Conservation (phyloP, 768 basidiomycete genomes). For the Boletales sp. region DNA sequence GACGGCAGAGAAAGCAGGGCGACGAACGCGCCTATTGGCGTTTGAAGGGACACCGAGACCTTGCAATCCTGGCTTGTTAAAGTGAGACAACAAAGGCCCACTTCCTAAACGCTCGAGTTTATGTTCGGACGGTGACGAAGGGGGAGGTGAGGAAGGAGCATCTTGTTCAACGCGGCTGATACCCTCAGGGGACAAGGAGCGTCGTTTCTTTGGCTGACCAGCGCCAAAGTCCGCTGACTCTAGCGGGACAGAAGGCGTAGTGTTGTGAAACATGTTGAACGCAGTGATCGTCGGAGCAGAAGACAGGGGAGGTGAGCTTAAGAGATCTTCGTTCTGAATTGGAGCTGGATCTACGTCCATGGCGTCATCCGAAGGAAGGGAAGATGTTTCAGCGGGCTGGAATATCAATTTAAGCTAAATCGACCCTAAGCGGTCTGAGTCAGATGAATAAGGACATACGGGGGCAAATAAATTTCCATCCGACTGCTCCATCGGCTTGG, state of each 20-base stretch:
- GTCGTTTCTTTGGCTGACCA: conserved; percentile 50
- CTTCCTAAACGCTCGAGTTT: conserved; percentile 44
- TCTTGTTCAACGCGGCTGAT: conserved; percentile 37
- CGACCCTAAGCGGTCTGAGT: neutral
- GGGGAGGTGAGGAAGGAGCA: conserved; percentile 46
- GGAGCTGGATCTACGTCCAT: conserved; percentile 77
- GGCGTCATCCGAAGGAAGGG: conserved; percentile 54
- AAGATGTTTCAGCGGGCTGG: conserved; percentile 36
- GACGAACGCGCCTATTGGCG: conserved; percentile 56
- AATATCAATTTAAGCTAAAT: conserved; percentile 10
- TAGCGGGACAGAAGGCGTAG: conserved; percentile 46
- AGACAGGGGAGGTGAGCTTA: conserved; percentile 41
- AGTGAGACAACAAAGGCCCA: conserved; percentile 31
- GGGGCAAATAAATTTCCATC: conserved; percentile 28
- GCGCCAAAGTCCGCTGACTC: conserved; percentile 40
- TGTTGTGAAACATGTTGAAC: conserved; percentile 64
- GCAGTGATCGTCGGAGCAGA: conserved; percentile 49
- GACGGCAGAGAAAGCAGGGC: conserved; percentile 66
- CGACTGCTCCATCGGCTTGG: conserved; percentile 22
- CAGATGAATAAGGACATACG: conserved; percentile 17
- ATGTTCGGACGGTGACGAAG: conserved; percentile 45
- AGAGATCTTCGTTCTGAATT: conserved; percentile 31
- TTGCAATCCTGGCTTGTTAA: conserved; percentile 50
- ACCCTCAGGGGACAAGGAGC: conserved; percentile 56
- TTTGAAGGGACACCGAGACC: conserved; percentile 55